Conservation (phyloP, 768 basidiomycete species). For the Lyophyllum shimeji region DNA sequence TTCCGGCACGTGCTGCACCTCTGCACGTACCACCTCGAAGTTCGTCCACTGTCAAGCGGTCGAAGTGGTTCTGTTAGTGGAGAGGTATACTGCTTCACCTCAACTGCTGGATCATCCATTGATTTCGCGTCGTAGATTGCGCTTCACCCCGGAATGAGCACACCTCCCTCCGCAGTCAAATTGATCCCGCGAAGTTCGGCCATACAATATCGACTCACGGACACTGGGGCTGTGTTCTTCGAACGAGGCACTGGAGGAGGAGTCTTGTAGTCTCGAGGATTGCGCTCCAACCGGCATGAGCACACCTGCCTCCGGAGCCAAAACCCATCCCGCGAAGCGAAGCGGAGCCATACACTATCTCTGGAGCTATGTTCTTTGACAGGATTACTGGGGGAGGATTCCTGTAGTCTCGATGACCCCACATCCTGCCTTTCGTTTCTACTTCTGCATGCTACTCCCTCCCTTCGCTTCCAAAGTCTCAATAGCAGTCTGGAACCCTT, state of each 20-base stretch:
- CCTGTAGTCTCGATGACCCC: no score
- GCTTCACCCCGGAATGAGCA: conserved; percentile 55
- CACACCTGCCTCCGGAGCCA: no score
- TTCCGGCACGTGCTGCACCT: conserved; percentile 60
- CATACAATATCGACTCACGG: conserved; percentile 71
- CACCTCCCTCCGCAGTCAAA: conserved; percentile 30
- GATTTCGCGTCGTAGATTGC: conserved; percentile 44
- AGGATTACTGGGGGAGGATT: no score
- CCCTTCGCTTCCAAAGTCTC: no score
- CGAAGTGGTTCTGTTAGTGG: conserved; percentile 78
- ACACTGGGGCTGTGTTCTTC: conserved; percentile 66
- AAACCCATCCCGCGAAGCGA: no score
- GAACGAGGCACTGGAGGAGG: conserved; percentile 68
- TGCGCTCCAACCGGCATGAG: neutral
- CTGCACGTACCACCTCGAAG: conserved; percentile 70
- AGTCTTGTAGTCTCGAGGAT: conserved; percentile 37
- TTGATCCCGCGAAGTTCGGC: conserved; percentile 54
- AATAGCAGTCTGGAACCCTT: no score
- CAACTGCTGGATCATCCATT: neutral
- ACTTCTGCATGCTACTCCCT: no score
- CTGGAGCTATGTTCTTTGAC: no score
- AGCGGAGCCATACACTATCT: no score
- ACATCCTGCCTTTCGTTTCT: no score
- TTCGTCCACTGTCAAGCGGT: conserved; percentile 69
- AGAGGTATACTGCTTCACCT: conserved; percentile 44